Percentiles rank a stretch among this genome's conserved stretches.
These are phyloP conservation scores for Basidioascus undulatus DNA, from an alignment of 768 basidiomycete species.

Conservation along the genomic window DNA sequence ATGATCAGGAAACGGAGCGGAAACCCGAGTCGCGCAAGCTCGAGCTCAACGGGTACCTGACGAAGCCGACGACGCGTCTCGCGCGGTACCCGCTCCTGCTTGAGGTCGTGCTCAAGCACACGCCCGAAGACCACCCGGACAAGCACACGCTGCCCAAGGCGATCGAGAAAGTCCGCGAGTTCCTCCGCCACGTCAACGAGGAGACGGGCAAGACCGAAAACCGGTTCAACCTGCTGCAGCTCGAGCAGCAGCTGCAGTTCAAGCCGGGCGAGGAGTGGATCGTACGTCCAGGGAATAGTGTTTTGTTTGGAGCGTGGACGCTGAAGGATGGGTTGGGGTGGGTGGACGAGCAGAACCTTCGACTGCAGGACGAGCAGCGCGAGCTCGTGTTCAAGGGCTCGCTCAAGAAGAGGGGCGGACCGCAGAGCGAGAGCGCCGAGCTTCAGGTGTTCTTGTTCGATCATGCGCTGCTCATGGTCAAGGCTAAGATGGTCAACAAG, in stretches of 20 bases:
- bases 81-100: slow-evolving; percentile 88
- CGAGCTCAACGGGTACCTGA: slow-evolving; percentile 90
- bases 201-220: slow-evolving; percentile 94
- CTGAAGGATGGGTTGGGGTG: not conserved
- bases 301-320: not conserved
- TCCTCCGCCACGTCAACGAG: slow-evolving; percentile 65
- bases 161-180: slow-evolving; percentile 49
- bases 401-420: slow-evolving; percentile 57
- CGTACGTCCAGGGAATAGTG: not conserved
- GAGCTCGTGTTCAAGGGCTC: slow-evolving; percentile 78
- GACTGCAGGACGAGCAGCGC: slow-evolving; percentile 61
- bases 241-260: slow-evolving; percentile 76
- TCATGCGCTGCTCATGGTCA: slow-evolving; percentile 84
- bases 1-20: slow-evolving; percentile 56
- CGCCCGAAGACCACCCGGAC: slow-evolving; percentile 70
- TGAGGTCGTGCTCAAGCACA: slow-evolving; percentile 77
- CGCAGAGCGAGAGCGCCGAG: slow-evolving; percentile 57
- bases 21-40: slow-evolving; percentile 85
- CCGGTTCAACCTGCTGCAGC: slow-evolving; percentile 76
- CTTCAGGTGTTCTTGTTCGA: slow-evolving; percentile 87
- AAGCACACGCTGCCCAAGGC: slow-evolving; percentile 52
- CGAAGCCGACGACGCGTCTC: slow-evolving; percentile 89
- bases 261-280: slow-evolving; percentile 69
- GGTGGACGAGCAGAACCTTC: slow-evolving; percentile 36
- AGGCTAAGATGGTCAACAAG: slow-evolving; percentile 49